Evolutionary conservation across 225 moss, liverwort and hornwort species (phyloP).

Genomic region (Polytrichum commune): DNA sequence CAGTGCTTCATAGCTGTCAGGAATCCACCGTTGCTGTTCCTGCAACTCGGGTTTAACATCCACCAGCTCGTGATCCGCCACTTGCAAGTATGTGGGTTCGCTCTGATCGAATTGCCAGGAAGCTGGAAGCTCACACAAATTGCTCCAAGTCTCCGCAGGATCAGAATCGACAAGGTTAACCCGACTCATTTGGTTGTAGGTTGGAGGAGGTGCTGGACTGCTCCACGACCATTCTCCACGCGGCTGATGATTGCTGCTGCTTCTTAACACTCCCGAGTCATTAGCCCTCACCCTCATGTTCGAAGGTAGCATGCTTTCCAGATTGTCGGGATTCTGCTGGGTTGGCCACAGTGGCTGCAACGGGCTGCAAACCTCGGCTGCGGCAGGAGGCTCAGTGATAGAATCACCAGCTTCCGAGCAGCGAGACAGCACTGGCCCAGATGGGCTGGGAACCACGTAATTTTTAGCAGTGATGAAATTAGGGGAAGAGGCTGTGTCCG

Average conservation of each 20-base stretch:
- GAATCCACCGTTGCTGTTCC: slow-evolving; percentile 23
- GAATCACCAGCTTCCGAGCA: too few relatives aligned
- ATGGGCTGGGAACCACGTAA: too few relatives aligned
- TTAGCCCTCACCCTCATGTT: slow-evolving; percentile 1
- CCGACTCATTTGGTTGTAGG: background rate
- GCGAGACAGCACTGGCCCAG: too few relatives aligned
- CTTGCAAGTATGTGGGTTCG: slow-evolving; percentile 36
- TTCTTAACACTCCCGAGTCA: background rate
- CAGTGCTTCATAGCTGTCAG: slow-evolving; percentile 8
- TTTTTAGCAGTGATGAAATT: slow-evolving; percentile 9
- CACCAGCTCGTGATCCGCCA: slow-evolving; percentile 32
- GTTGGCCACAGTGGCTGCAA: background rate
- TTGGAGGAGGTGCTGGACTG: background rate
- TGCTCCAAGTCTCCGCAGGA: slow-evolving; percentile 39
- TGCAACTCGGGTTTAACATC: slow-evolving; percentile 27
- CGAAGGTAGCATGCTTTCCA: slow-evolving; percentile 34
- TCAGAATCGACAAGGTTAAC: background rate
- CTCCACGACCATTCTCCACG: slow-evolving; percentile 20
- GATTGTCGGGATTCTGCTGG: slow-evolving; percentile 30
- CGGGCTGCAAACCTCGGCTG: background rate
- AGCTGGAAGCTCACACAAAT: slow-evolving; percentile 47
- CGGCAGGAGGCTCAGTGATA: too few relatives aligned
- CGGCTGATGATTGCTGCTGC: slow-evolving; percentile 1
- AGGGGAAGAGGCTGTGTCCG: slow-evolving; percentile 36
- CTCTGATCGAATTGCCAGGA: slow-evolving; percentile 46